Percentiles rank a stretch among this genome's conserved stretches.
Evolutionary conservation across 371 early-diverging fungal species (phyloP).

Genomic region (Synchytrium microbalum): DNA sequence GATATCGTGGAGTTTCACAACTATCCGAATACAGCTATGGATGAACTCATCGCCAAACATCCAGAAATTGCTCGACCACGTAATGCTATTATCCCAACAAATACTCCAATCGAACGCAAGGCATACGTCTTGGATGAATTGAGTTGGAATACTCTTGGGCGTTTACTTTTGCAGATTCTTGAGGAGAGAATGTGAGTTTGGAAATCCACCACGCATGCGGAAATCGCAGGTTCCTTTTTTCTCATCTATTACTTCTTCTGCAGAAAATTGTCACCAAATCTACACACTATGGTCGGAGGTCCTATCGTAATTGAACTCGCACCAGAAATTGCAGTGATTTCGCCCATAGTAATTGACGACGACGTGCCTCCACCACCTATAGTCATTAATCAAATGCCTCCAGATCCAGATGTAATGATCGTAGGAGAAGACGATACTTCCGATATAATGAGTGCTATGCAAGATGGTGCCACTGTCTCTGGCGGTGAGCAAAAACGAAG

Average conservation of each 20-base stretch:
- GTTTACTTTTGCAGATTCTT: not conserved
- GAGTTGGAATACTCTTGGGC: not conserved
- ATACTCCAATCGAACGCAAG: not conserved
- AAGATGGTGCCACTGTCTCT: too few relatives aligned
- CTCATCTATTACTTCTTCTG: too few relatives aligned
- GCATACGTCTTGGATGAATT: not conserved
- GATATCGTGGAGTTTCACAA: not conserved
- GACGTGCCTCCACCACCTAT: not conserved
- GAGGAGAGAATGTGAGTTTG: not conserved
- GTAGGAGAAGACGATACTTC: not conserved
- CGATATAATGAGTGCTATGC: not conserved
- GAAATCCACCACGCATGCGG: too few relatives aligned
- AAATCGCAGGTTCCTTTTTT: too few relatives aligned
- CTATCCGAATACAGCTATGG: not conserved
- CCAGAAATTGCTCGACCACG: not conserved
- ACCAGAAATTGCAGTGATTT: not conserved
- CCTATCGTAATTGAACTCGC: not conserved
- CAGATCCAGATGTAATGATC: not conserved
- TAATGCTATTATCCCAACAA: not conserved
- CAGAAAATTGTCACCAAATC: too few relatives aligned
- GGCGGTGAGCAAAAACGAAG: not conserved
- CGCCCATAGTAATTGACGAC: not conserved
- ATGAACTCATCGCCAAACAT: not conserved
- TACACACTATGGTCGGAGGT: not conserved
- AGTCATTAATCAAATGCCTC: not conserved